These are phyloP conservation scores for Gryganskiella cystojenkinii DNA, from an alignment of 192 early-diverging fungal species.

Conservation along the genomic window DNA sequence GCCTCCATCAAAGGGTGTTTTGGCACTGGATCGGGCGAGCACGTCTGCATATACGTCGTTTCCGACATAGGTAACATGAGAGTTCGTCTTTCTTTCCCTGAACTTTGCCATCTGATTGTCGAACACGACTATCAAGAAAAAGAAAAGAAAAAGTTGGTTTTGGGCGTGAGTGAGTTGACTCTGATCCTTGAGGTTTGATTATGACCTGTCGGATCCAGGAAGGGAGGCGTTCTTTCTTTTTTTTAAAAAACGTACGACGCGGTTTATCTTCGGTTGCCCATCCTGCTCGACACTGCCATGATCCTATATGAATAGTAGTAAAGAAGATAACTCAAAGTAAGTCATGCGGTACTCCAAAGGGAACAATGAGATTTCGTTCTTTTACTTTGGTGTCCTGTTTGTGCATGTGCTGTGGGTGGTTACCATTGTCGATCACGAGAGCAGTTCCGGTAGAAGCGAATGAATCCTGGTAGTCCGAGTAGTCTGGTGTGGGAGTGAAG, in stretches of 20 bases:
- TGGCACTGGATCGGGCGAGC: conserved; percentile 60
- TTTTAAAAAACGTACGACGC: conserved; percentile 56
- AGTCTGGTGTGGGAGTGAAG: conserved; percentile 42
- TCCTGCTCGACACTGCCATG: conserved; percentile 82
- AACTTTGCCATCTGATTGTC: conserved; percentile 76
- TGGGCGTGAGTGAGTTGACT: not conserved
- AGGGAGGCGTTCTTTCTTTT: not conserved
- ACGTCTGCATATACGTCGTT: conserved; percentile 74
- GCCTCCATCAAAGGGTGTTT: conserved; percentile 73
- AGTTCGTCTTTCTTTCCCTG: conserved; percentile 64
- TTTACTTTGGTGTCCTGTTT: not conserved
- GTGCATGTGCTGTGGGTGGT: not conserved
- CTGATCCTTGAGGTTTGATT: not conserved
- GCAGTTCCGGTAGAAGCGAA: conserved; percentile 40
- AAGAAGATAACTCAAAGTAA: too few species aligned
- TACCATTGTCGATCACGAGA: conserved; percentile 58
- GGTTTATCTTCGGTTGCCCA: conserved; percentile 77
- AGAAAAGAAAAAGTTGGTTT: not conserved
- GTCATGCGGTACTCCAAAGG: too few species aligned
- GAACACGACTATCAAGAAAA: conserved; percentile 68
- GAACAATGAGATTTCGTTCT: too few species aligned
- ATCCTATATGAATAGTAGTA: conserved; percentile 55
- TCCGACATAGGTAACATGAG: conserved; percentile 64
- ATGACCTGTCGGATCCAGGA: not conserved
- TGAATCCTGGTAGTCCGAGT: conserved; percentile 42